Conservation (phyloP, 768 basidiomycete genomes). For the Hydnum rufescens region DNA sequence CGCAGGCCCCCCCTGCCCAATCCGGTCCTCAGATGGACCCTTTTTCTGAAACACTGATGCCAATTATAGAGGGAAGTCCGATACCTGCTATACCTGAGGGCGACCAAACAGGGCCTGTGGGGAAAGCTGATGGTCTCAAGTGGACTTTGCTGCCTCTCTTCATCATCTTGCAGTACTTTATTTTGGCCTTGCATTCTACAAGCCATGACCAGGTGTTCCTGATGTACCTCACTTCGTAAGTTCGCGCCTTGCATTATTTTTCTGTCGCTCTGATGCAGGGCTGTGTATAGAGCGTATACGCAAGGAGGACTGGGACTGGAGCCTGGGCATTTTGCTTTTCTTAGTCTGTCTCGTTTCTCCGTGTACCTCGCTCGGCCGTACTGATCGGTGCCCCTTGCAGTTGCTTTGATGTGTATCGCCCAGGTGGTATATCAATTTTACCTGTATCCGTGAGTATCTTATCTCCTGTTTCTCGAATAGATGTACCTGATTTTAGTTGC, state of each 20-base stretch:
- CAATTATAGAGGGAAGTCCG: background rate
- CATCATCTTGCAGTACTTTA: slow-evolving; percentile 79
- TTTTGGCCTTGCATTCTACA: slow-evolving; percentile 72
- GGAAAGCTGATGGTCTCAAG: slow-evolving; percentile 28
- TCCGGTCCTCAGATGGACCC: background rate
- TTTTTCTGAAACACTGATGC: background rate
- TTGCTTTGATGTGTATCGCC: slow-evolving; percentile 83
- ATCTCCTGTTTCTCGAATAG: background rate
- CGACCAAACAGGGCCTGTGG: background rate
- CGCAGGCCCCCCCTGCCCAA: background rate
- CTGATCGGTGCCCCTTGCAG: slow-evolving; percentile 23
- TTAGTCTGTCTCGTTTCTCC: slow-evolving; percentile 34
- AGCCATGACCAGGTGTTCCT: slow-evolving; percentile 86
- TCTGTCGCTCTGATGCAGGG: background rate
- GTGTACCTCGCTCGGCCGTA: background rate
- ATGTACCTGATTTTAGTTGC: background rate
- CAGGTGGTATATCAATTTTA: slow-evolving; percentile 86
- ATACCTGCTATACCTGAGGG: background rate
- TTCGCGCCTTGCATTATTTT: slow-evolving; percentile 13
- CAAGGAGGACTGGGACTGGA: slow-evolving; percentile 82
- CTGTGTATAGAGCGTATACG: slow-evolving; percentile 39
- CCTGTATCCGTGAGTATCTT: slow-evolving; percentile 55
- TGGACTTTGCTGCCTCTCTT: slow-evolving; percentile 57
- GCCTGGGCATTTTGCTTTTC: slow-evolving; percentile 79
- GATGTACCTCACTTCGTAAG: slow-evolving; percentile 77